Base-by-base conservation (phyloP, 352 stramenopile genomes). In the Pelagophyceae sp. region DNA sequence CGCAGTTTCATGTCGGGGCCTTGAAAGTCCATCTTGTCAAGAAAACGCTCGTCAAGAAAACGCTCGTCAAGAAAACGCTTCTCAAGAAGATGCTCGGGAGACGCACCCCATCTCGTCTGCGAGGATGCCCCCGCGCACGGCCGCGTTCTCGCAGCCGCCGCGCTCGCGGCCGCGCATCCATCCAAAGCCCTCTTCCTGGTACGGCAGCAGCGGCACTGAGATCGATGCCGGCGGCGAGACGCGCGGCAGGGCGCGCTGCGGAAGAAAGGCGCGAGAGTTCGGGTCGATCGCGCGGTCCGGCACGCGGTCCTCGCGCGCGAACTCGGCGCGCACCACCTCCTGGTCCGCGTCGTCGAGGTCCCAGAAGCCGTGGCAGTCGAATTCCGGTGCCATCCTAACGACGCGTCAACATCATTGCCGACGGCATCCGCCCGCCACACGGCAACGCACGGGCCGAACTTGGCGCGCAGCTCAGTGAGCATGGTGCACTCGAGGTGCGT, bases 11-110 rank as follows among this genome's bases (percentile, higher is more conserved):
- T n/a, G n/a, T n/a, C n/a, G n/a, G n/a, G n/a, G n/a, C n/a, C n/a
- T n/a, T n/a, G n/a, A n/a, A n/a, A n/a, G 25, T 92, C 94, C 95
- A 99, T 99, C 85, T 99, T 95, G 77, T 99, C 96, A n/a, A n/a
- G n/a, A n/a, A n/a, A n/a, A n/a, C n/a, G n/a, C n/a, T n/a, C n/a
- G n/a, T n/a, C n/a, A n/a, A n/a, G n/a, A n/a, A n/a, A n/a, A n/a
- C n/a, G n/a, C n/a, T n/a, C n/a, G n/a, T n/a, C n/a, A n/a, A n/a
- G n/a, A n/a, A n/a, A n/a, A n/a, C n/a, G n/a, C n/a, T n/a, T n/a
- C n/a, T n/a, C n/a, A n/a, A n/a, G n/a, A n/a, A n/a, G n/a, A n/a
- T n/a, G n/a, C n/a, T n/a, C n/a, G n/a, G n/a, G n/a, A n/a, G n/a
- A n/a, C n/a, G n/a, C n/a, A n/a, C n/a, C n/a, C n/a, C n/a, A n/a